These are phyloP conservation scores for Arabis alpina DNA, from an alignment of 345 rosid species.

Conservation along the genomic window DNA sequence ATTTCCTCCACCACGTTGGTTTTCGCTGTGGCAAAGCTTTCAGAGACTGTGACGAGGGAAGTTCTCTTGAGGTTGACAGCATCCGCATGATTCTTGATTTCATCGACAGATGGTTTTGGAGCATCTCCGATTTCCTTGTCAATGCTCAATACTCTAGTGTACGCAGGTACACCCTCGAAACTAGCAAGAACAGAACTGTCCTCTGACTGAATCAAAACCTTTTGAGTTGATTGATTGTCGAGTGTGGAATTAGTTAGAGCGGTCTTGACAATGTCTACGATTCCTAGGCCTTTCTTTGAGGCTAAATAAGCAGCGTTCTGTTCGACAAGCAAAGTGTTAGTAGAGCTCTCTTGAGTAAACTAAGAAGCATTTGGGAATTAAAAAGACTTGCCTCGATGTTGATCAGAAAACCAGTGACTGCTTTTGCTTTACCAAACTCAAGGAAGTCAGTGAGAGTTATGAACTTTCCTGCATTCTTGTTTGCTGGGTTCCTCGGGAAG, in stretches of 20 bases:
- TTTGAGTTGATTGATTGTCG: slow-evolving; percentile 71
- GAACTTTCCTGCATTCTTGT: slow-evolving; percentile 71
- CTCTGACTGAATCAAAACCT: slow-evolving; percentile 74
- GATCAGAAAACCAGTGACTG: slow-evolving; percentile 74
- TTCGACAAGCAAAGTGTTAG: slow-evolving; percentile 4
- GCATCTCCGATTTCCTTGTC: slow-evolving; percentile 56
- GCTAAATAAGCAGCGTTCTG: slow-evolving; percentile 94
- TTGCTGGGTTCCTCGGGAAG: slow-evolving; percentile 63
- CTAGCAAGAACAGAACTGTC: slow-evolving; percentile 70
- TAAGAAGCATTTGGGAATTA: not conserved
- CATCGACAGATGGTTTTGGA: slow-evolving; percentile 54
- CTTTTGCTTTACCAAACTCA: slow-evolving; percentile 70
- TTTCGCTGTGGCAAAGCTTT: slow-evolving; percentile 47
- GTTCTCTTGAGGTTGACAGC: slow-evolving; percentile 56
- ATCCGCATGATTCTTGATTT: slow-evolving; percentile 74
- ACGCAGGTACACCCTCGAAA: slow-evolving; percentile 52
- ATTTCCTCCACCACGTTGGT: slow-evolving; percentile 61
- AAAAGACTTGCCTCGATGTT: slow-evolving; percentile 57
- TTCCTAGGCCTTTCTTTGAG: slow-evolving; percentile 69
- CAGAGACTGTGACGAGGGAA: slow-evolving; percentile 45
- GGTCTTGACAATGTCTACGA: slow-evolving; percentile 53
- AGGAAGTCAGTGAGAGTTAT: slow-evolving; percentile 64
- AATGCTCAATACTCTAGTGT: slow-evolving; percentile 61
- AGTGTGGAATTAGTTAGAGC: slow-evolving; percentile 70
- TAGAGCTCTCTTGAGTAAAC: not conserved